These are phyloP conservation scores for Elaeagnus macrophylla DNA, from an alignment of 306 rosid species.

Conservation along the genomic window DNA sequence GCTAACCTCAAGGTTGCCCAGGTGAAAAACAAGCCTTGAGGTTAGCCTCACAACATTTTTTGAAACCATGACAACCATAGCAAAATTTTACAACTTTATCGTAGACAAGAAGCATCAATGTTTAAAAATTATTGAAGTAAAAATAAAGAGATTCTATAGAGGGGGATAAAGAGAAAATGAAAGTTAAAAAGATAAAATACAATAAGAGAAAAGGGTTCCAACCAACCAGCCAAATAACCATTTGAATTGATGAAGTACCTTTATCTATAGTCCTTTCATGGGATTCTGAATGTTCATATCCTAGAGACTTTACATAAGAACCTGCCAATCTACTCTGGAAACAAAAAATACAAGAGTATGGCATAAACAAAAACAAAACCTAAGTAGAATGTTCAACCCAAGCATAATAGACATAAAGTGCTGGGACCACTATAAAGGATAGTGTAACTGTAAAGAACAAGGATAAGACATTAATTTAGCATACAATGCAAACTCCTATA, in stretches of 20 bases:
- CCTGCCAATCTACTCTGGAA: conserved; percentile 41
- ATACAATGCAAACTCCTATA: not conserved
- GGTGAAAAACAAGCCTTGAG: no score
- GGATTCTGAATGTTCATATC: conserved; percentile 32
- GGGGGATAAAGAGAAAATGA: no score
- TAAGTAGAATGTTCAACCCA: not conserved
- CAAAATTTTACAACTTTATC: no score
- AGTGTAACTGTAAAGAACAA: not conserved
- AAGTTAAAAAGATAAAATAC: no score
- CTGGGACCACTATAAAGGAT: not conserved
- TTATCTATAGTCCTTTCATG: conserved; percentile 42
- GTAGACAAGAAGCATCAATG: no score
- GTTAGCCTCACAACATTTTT: no score
- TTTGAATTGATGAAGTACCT: conserved; percentile 24
- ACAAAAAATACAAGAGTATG: not conserved
- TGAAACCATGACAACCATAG: no score
- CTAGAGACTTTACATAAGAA: conserved; percentile 26
- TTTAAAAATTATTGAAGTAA: no score
- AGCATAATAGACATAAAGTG: not conserved
- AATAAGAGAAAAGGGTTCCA: not conserved
- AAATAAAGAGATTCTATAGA: no score
- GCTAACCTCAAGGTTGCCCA: no score
- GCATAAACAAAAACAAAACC: not conserved
- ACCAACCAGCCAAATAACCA: not conserved
- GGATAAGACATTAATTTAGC: not conserved